Percentiles rank a stretch among this genome's conserved stretches.
Evolutionary conservation across 768 basidiomycete species (phyloP).

Genomic region (Tulasnella sp.): DNA sequence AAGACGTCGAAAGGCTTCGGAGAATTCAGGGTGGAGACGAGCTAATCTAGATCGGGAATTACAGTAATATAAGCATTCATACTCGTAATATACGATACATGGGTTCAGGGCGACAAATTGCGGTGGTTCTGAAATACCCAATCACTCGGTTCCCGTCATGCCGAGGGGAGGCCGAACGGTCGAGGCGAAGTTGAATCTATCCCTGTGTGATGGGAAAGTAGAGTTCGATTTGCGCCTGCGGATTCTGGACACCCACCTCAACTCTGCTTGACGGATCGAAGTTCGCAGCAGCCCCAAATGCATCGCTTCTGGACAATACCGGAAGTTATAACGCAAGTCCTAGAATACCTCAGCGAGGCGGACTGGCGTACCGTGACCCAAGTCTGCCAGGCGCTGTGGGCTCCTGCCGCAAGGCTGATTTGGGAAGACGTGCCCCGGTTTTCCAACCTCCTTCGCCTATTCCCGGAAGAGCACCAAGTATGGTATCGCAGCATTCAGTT

Average conservation of each 20-base stretch:
- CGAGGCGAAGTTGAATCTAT: too few relatives aligned
- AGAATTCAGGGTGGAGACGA: background rate
- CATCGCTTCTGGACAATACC: slow-evolving; percentile 1
- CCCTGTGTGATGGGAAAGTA: too few relatives aligned
- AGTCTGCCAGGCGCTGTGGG: background rate
- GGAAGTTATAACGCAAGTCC: background rate
- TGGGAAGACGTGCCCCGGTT: background rate
- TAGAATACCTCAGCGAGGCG: background rate
- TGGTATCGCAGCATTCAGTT: background rate
- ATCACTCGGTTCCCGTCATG: too few relatives aligned
- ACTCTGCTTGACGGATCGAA: too few relatives aligned
- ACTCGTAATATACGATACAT: too few relatives aligned
- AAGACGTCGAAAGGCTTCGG: background rate
- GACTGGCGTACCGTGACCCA: background rate
- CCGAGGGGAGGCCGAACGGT: too few relatives aligned
- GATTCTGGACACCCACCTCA: too few relatives aligned
- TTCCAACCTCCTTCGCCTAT: background rate
- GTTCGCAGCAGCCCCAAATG: background rate
- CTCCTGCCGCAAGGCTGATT: background rate
- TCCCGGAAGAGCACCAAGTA: background rate
- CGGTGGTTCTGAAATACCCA: too few relatives aligned
- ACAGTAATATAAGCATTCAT: background rate
- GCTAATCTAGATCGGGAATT: background rate
- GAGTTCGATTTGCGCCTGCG: too few relatives aligned
- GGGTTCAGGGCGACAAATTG: too few relatives aligned